Percentiles rank a stretch among this genome's conserved stretches.
phyloP scores from a whole-genome alignment of 257 asterid species.

The Nicotiana noctiflora region DNA sequence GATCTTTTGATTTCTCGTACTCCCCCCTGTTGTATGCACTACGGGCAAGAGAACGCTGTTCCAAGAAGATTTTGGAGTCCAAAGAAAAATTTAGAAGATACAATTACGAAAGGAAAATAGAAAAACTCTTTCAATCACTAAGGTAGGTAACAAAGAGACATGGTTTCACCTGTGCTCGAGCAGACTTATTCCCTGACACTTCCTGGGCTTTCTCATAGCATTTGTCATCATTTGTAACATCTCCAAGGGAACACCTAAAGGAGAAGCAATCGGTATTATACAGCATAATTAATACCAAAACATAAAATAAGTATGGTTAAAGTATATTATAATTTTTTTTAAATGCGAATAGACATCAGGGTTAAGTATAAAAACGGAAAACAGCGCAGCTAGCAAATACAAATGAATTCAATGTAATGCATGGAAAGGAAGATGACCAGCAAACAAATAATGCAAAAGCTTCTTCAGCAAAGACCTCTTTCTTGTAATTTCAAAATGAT shows the following conservation, averaged over 20 bases:
- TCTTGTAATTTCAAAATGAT: not conserved
- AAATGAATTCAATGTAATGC: not conserved
- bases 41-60: slow-evolving; percentile 74
- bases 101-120: not conserved
- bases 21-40: slow-evolving; percentile 84
- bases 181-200: slow-evolving; percentile 71
- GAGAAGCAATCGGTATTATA: not conserved
- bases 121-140: not conserved
- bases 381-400: not conserved
- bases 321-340: not conserved
- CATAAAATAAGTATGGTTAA: not conserved
- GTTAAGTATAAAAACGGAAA: not conserved
- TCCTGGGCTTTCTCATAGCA: slow-evolving; percentile 80
- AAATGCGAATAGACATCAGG: not conserved
- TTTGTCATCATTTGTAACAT: slow-evolving; percentile 63
- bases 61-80: slow-evolving; percentile 1
- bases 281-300: not conserved
- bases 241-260: slow-evolving; percentile 77
- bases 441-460: slow-evolving; percentile 1
- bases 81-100: not conserved
- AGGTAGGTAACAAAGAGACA: not conserved
- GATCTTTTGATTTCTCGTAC: slow-evolving; percentile 58
- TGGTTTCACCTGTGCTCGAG: slow-evolving; percentile 53
- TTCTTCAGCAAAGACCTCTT: not conserved
- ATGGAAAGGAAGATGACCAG: not conserved